These are phyloP conservation scores for Auriscalpium orientale DNA, from an alignment of 768 basidiomycete species.

Conservation along the genomic window DNA sequence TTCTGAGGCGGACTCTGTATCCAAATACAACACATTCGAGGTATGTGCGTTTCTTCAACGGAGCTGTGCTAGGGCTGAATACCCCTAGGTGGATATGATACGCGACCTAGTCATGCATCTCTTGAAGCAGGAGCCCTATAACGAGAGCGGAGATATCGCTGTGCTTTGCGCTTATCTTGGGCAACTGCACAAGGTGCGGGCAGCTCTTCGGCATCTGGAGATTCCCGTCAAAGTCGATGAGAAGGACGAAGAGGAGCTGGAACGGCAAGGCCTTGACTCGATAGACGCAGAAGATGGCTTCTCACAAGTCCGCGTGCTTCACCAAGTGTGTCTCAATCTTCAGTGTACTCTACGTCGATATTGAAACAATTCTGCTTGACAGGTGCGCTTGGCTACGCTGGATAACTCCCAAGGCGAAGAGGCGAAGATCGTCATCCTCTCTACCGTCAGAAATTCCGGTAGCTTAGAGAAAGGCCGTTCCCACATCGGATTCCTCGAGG, in stretches of 20 bases:
- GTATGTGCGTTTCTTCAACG: constrained; percentile 22
- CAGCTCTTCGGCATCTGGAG: constrained; percentile 30
- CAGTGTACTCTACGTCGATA: not conserved
- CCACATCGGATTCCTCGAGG: constrained; percentile 68
- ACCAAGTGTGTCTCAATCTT: constrained; percentile 32
- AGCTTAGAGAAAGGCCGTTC: constrained; percentile 28
- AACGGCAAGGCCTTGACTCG: constrained; percentile 36
- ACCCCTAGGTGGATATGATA: constrained; percentile 34
- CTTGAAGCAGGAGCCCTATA: constrained; percentile 44
- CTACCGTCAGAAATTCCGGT: constrained; percentile 66
- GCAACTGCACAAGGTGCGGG: constrained; percentile 38
- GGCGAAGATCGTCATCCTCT: constrained; percentile 64
- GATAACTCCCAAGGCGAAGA: constrained; percentile 79
- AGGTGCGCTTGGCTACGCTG: constrained; percentile 67
- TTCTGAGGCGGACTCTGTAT: constrained; percentile 51
- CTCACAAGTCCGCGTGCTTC: constrained; percentile 44
- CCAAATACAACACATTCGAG: constrained; percentile 64
- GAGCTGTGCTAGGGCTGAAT: no score
- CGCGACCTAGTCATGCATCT: constrained; percentile 47
- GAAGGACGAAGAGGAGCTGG: constrained; percentile 52
- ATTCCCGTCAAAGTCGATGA: constrained; percentile 65
- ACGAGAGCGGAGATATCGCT: constrained; percentile 40
- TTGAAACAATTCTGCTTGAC: not conserved
- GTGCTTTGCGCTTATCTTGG: constrained; percentile 49
- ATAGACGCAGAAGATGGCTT: constrained; percentile 28